phyloP scores from a whole-genome alignment of 352 stramenopile species.

The Pythium periplocum region DNA sequence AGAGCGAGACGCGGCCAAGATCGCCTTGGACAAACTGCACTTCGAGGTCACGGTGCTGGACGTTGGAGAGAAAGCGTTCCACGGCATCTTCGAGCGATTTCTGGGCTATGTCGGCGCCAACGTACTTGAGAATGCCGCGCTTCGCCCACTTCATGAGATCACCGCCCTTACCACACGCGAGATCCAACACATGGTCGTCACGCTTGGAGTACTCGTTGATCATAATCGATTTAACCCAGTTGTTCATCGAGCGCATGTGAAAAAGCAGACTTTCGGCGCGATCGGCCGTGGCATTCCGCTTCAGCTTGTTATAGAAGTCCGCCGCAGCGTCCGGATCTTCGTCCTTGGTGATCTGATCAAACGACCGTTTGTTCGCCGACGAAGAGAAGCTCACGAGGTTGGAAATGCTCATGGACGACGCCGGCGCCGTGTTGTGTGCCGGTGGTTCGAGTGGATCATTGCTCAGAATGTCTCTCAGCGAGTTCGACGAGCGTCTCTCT shows the following conservation, averaged over 20 bases:
- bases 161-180: slow-evolving; percentile 97
- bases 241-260: slow-evolving; percentile 98
- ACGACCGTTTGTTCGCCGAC: slow-evolving; percentile 36
- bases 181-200: slow-evolving; percentile 92
- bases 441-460: not conserved
- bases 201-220: slow-evolving; percentile 87
- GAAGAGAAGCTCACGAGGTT: slow-evolving; percentile 41
- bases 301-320: slow-evolving; percentile 82
- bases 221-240: slow-evolving; percentile 97
- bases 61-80: slow-evolving; percentile 70
- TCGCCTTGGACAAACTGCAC: slow-evolving; percentile 79
- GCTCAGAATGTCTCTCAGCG: slow-evolving; percentile 67
- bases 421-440: slow-evolving; percentile 2
- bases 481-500: slow-evolving; percentile 43
- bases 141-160: slow-evolving; percentile 97
- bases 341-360: slow-evolving; percentile 50
- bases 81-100: slow-evolving; percentile 94
- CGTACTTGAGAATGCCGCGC: slow-evolving; percentile 90
- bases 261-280: slow-evolving; percentile 91
- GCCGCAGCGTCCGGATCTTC: slow-evolving; percentile 64
- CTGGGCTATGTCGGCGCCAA: slow-evolving; percentile 97
- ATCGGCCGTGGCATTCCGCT: slow-evolving; percentile 65
- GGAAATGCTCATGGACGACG: slow-evolving; percentile 45
- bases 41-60: slow-evolving; percentile 64
- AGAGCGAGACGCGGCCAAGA: slow-evolving; percentile 61